Evolutionary conservation across 1,284 basidiomycete genomes (phyloP).

Genomic region (Irpex rosettiformis): DNA sequence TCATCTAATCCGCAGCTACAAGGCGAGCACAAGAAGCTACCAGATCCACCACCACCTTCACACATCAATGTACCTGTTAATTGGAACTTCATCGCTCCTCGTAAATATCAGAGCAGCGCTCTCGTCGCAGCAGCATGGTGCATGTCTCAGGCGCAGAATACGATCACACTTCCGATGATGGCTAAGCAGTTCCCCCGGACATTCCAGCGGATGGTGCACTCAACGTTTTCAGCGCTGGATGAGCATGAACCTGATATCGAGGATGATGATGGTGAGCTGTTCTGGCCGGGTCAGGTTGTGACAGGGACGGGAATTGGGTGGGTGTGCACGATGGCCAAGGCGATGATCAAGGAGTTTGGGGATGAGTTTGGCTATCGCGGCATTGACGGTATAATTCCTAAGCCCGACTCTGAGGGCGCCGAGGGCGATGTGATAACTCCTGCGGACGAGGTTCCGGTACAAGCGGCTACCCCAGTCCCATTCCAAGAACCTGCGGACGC

Average conservation of each 20-base stretch:
- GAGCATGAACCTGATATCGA: slow-evolving; percentile 77
- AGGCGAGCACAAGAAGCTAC: not conserved
- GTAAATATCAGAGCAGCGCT: slow-evolving; percentile 46
- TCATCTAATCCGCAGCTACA: slow-evolving; percentile 2
- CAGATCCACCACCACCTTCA: slow-evolving; percentile 12
- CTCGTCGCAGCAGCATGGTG: slow-evolving; percentile 41
- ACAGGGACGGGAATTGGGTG: slow-evolving; percentile 74
- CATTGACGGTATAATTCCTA: slow-evolving; percentile 64
- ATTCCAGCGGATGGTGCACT: slow-evolving; percentile 64
- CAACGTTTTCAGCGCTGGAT: slow-evolving; percentile 56
- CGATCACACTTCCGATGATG: slow-evolving; percentile 60
- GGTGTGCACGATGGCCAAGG: slow-evolving; percentile 76
- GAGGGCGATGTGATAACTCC: slow-evolving; percentile 12
- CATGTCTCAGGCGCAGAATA: slow-evolving; percentile 47
- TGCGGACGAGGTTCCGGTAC: not conserved
- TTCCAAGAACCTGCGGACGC: not conserved
- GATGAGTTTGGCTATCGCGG: slow-evolving; percentile 68
- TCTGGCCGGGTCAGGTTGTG: slow-evolving; percentile 68
- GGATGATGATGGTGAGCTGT: slow-evolving; percentile 76
- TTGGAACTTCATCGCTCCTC: slow-evolving; percentile 31
- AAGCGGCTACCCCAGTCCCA: not conserved
- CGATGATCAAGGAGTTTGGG: slow-evolving; percentile 78
- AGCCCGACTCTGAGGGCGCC: slow-evolving; percentile 41
- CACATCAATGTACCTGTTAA: slow-evolving; percentile 24
- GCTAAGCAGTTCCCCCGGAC: slow-evolving; percentile 68